phyloP scores from a whole-genome alignment of 768 basidiomycete genomes.

The Mycena vitilis region DNA sequence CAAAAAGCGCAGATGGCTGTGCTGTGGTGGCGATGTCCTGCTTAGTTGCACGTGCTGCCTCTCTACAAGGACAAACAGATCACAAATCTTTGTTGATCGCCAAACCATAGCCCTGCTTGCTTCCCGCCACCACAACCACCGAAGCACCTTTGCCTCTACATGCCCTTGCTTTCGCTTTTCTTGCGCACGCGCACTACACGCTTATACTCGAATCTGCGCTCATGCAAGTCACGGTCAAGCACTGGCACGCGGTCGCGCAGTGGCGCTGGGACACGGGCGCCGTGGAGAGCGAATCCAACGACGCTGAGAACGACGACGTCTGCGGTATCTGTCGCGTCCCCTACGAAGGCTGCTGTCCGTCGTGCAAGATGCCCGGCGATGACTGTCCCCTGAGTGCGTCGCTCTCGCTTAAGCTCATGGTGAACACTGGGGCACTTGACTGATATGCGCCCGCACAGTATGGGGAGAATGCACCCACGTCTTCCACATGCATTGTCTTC shows the following conservation, averaged over 20 bases:
- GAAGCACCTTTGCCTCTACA: no score
- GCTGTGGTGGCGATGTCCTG: not conserved
- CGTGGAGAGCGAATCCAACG: conserved; percentile 44
- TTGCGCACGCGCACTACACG: no score
- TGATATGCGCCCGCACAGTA: conserved; percentile 58
- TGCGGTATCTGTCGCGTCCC: conserved; percentile 93
- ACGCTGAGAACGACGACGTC: conserved; percentile 63
- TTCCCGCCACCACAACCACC: no score
- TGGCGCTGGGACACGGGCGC: conserved; percentile 85
- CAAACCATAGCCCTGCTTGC: no score
- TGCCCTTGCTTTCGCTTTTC: no score
- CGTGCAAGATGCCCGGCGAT: conserved; percentile 97
- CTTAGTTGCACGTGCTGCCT: not conserved
- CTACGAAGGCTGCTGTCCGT: conserved; percentile 95
- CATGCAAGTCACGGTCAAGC: conserved; percentile 88
- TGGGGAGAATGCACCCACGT: conserved; percentile 98
- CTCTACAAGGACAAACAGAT: no score
- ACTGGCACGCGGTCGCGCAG: conserved; percentile 89
- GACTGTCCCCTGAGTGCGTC: conserved; percentile 90
- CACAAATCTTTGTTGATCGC: no score
- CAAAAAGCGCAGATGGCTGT: not conserved
- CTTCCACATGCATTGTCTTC: conserved; percentile 98
- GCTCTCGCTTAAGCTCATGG: not conserved
- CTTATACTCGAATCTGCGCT: no score
- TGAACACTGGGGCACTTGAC: conserved; percentile 6